Conservation (phyloP, 2,329 filamentous ascomycete genomes). For the Aspergillus quadrilineatus region DNA sequence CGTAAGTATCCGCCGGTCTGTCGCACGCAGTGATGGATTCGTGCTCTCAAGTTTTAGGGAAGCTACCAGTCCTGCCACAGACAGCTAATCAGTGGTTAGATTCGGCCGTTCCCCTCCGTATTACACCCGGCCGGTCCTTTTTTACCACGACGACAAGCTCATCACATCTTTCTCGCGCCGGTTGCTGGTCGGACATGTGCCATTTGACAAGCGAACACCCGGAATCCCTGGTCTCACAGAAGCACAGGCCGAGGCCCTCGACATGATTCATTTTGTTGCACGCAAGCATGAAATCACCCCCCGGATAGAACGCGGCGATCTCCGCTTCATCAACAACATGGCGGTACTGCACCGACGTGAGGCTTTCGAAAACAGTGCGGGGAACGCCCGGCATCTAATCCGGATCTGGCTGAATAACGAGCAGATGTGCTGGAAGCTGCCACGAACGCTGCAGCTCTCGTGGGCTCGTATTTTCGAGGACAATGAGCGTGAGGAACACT, state of each 20-base stretch:
- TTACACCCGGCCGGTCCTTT: conserved; percentile 14
- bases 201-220: conserved; percentile 11
- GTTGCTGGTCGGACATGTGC: conserved; percentile 13
- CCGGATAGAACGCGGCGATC: conserved; percentile 14
- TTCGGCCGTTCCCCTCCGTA: conserved; percentile 12
- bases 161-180: conserved; percentile 15
- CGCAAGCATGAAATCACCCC: conserved; percentile 15
- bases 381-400: conserved; percentile 11
- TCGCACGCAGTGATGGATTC: neutral
- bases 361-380: conserved; percentile 13
- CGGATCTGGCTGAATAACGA: conserved; percentile 14
- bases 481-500: conserved; percentile 12
- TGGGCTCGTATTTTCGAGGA: conserved; percentile 16
- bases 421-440: conserved; percentile 15
- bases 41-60: neutral
- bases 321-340: conserved; percentile 18
- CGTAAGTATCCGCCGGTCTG: conserved; percentile 5
- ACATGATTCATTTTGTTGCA: conserved; percentile 12
- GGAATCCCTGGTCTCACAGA: conserved; percentile 15
- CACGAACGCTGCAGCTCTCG: conserved; percentile 10
- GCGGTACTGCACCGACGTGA: conserved; percentile 13
- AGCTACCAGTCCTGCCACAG: neutral
- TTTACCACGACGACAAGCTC: conserved; percentile 12
- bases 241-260: conserved; percentile 13
- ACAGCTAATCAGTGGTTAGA: conserved; percentile 3